Conservation (phyloP, 2,329 filamentous ascomycete species). For the Stromatinia cepivora region DNA sequence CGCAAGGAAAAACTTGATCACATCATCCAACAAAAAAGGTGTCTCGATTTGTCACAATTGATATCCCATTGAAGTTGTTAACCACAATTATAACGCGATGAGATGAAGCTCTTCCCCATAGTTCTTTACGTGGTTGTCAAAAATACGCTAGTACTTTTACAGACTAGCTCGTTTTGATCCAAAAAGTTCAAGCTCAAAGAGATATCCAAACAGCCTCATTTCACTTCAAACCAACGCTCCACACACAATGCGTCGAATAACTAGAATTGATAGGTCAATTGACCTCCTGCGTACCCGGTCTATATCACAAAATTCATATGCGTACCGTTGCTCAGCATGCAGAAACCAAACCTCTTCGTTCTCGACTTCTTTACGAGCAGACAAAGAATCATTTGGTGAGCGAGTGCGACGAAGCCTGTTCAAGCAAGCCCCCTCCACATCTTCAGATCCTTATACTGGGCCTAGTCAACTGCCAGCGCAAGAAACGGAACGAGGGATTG, state of each 20-base stretch:
- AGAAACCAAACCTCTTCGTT: slow-evolving; percentile 35
- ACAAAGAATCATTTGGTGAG: slow-evolving; percentile 44
- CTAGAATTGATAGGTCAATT: slow-evolving; percentile 38
- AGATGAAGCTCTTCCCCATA: slow-evolving; percentile 9
- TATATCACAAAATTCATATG: slow-evolving; percentile 23
- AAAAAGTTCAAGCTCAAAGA: slow-evolving; percentile 29
- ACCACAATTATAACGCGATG: not conserved
- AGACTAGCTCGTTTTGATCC: slow-evolving; percentile 15
- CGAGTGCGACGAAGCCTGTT: slow-evolving; percentile 50
- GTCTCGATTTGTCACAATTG: not conserved
- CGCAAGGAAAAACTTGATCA: not conserved
- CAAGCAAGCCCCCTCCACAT: slow-evolving; percentile 51
- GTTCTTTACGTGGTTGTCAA: not conserved
- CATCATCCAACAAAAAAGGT: not conserved
- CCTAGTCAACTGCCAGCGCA: slow-evolving; percentile 36
- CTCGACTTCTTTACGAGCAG: slow-evolving; percentile 34
- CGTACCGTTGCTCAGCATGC: slow-evolving; percentile 37
- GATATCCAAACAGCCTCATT: slow-evolving; percentile 14
- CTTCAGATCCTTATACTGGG: slow-evolving; percentile 50
- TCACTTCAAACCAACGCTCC: not conserved
- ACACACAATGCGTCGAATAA: slow-evolving; percentile 40
- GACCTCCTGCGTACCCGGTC: slow-evolving; percentile 31
- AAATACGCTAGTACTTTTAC: slow-evolving; percentile 26
- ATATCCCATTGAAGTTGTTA: not conserved
- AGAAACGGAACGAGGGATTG: slow-evolving; percentile 25